Percentiles rank a stretch among this genome's conserved stretches.
Evolutionary conservation across 2,329 filamentous ascomycete genomes (phyloP).

Genomic region (Fusarium avenaceum): DNA sequence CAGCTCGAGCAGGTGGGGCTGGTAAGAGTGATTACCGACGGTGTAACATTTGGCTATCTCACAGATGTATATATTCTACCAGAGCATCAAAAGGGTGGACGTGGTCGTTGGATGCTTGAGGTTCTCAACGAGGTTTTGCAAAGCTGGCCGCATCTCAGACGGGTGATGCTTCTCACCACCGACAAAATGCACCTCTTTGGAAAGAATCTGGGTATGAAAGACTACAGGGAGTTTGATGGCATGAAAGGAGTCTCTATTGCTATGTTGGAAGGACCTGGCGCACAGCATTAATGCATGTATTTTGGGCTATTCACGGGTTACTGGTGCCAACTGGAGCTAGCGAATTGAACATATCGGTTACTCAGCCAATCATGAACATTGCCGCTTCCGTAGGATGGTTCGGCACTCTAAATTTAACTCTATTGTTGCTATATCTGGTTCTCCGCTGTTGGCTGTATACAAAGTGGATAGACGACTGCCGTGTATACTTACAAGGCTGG

Average conservation of each 20-base stretch:
- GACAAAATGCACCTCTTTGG: conserved; percentile 7
- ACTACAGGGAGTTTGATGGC: background rate
- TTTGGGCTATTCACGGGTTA: background rate
- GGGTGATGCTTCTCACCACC: background rate
- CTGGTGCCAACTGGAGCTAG: background rate
- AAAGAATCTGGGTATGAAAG: conserved; percentile 7
- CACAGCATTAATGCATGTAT: background rate
- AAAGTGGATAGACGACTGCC: too few species aligned
- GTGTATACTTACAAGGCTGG: too few species aligned
- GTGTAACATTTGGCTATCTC: conserved; percentile 1
- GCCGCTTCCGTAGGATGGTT: too few species aligned
- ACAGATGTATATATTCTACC: background rate
- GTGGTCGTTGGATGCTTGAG: conserved; percentile 1
- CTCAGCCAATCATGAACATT: too few species aligned
- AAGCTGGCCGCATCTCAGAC: background rate
- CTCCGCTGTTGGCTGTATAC: too few species aligned
- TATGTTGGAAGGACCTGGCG: background rate
- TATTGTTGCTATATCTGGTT: too few species aligned
- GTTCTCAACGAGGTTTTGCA: background rate
- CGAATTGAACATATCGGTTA: background rate
- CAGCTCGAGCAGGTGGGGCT: background rate
- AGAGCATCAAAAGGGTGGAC: background rate
- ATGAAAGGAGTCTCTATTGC: conserved; percentile 2
- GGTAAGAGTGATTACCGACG: conserved; percentile 4
- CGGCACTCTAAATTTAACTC: too few species aligned